phyloP scores from a whole-genome alignment of 2,329 filamentous ascomycete genomes.

The Ilyonectria sp. region DNA sequence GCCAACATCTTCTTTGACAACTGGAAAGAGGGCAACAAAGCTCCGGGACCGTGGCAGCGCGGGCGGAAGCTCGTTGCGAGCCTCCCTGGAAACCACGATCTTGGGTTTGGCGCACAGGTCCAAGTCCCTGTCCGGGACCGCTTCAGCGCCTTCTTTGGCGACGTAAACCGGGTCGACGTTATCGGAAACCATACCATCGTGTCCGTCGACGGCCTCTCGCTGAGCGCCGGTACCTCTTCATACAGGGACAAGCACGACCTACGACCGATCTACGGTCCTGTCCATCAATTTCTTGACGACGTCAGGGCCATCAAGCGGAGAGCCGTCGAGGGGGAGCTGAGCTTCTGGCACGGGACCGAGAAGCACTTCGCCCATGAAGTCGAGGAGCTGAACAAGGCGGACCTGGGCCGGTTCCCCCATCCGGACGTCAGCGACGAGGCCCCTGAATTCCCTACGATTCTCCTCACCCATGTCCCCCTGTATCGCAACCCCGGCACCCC shows the following conservation, averaged over 20 bases:
- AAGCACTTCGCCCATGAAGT: conserved; percentile 72
- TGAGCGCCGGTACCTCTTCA: conserved; percentile 78
- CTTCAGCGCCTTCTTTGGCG: conserved; percentile 91
- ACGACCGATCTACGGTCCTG: conserved; percentile 79
- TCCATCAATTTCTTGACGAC: conserved; percentile 80
- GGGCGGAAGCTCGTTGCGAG: conserved; percentile 86
- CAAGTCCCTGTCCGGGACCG: conserved; percentile 85
- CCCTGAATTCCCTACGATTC: conserved; percentile 84
- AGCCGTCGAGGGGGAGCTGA: conserved; percentile 78
- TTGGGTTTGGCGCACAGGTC: conserved; percentile 91
- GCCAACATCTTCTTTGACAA: conserved; percentile 85
- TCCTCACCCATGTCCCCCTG: conserved; percentile 92
- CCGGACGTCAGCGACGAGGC: conserved; percentile 61
- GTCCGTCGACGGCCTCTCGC: conserved; percentile 88
- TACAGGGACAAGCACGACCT: conserved; percentile 67
- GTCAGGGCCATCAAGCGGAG: conserved; percentile 77
- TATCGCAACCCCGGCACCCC: conserved; percentile 87
- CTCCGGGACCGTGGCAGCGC: conserved; percentile 71
- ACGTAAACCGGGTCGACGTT: conserved; percentile 91
- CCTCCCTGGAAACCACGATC: conserved; percentile 93
- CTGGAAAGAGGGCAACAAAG: conserved; percentile 72
- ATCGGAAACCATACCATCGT: conserved; percentile 97
- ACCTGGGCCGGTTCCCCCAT: conserved; percentile 49
- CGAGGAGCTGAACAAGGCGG: conserved; percentile 68
- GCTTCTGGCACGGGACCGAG: conserved; percentile 72